These are phyloP conservation scores for Blastobotrys illinoisensis DNA, from an alignment of 1,139 yeast species.

Conservation along the genomic window DNA sequence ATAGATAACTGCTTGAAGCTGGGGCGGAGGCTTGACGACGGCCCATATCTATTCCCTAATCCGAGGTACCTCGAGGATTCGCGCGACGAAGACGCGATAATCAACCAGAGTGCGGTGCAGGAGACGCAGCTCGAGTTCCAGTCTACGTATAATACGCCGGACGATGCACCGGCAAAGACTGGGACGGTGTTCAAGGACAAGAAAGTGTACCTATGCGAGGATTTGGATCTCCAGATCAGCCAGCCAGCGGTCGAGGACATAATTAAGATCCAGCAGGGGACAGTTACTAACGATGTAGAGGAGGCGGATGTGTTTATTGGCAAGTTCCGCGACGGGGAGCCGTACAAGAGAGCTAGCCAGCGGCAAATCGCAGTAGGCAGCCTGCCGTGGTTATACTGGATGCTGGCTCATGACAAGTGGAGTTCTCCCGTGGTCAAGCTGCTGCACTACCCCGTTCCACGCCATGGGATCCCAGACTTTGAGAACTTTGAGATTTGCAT, in stretches of 20 bases:
- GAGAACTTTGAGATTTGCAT: conserved; percentile 52
- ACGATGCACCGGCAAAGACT: background rate
- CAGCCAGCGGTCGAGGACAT: conserved; percentile 24
- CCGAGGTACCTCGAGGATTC: conserved; percentile 10
- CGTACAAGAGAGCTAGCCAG: conserved; percentile 40
- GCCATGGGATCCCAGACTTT: conserved; percentile 48
- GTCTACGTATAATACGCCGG: background rate
- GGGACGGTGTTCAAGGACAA: conserved; percentile 26
- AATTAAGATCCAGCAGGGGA: conserved; percentile 39
- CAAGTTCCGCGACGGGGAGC: conserved; percentile 53
- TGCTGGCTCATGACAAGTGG: conserved; percentile 54
- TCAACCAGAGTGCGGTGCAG: background rate
- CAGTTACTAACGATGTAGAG: conserved; percentile 31
- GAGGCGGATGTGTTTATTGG: conserved; percentile 62
- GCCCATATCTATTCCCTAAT: conserved; percentile 43
- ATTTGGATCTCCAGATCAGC: conserved; percentile 33
- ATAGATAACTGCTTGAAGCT: conserved; percentile 57
- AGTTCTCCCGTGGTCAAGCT: conserved; percentile 51
- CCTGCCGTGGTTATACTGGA: conserved; percentile 66
- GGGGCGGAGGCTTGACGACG: conserved; percentile 48
- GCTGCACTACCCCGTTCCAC: conserved; percentile 68
- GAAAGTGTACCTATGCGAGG: conserved; percentile 30
- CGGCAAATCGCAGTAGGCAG: conserved; percentile 50
- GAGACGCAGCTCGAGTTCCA: background rate
- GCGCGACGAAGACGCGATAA: background rate